phyloP scores from a whole-genome alignment of 108 stramenopile species.

The Chaetoceros tenuissimus region DNA sequence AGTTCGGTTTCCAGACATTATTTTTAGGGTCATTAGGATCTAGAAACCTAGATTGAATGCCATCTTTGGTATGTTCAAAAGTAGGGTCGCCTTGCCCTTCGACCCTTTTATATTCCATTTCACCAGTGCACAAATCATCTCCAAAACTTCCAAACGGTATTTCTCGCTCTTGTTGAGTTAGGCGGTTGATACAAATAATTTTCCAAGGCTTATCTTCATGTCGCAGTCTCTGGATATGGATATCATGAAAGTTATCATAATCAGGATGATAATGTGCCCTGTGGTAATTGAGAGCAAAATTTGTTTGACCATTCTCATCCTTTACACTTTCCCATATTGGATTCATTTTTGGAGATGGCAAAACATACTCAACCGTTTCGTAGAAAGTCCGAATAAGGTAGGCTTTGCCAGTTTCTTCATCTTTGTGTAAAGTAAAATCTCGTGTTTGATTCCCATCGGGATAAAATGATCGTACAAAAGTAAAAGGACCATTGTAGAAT shows the following conservation, averaged over 20 bases:
- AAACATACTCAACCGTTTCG: constrained; percentile 56
- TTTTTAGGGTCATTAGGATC: constrained; percentile 57
- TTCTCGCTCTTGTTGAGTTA: constrained; percentile 39
- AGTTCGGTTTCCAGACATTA: constrained; percentile 58
- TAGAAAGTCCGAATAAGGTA: constrained; percentile 67
- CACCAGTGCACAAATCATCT: constrained; percentile 55
- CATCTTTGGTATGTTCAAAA: constrained; percentile 25
- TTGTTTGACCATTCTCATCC: constrained; percentile 39
- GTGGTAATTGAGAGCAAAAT: constrained; percentile 78
- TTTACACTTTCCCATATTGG: constrained; percentile 86
- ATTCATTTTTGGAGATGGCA: constrained; percentile 79
- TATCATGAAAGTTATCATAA: constrained; percentile 87
- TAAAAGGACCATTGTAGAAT: constrained; percentile 69
- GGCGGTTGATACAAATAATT: constrained; percentile 52
- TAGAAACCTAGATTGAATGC: constrained; percentile 60
- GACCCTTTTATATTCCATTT: constrained; percentile 64
- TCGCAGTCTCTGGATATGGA: constrained; percentile 75
- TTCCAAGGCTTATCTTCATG: constrained; percentile 73
- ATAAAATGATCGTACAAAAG: constrained; percentile 57
- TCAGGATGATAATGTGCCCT: constrained; percentile 60
- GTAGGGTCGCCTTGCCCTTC: constrained; percentile 48
- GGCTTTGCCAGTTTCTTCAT: constrained; percentile 40
- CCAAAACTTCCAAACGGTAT: constrained; percentile 38
- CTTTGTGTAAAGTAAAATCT: constrained; percentile 62
- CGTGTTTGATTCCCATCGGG: constrained; percentile 85